Evolutionary conservation across 2,329 filamentous ascomycete genomes (phyloP), one percentile per base, ranked within the genome.

Genomic region (Camillea tinctor): DNA sequence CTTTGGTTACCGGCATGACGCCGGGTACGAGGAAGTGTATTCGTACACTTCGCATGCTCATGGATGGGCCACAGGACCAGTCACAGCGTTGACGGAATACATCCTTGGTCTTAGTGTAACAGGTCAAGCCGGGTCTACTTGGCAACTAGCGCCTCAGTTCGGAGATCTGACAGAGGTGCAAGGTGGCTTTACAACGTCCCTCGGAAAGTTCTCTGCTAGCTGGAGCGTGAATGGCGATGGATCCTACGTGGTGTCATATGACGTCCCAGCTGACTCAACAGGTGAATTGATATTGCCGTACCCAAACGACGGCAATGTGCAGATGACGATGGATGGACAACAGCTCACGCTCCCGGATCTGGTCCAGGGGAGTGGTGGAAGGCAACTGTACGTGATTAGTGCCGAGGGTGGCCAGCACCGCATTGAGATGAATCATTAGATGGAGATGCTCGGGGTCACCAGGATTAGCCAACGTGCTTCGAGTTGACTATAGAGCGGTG

Each of bases 1-100:
- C 0, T 89, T 84, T 63, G 82, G 80, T 1, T 89, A 88, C 66
- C 77, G 84, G 1, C 76, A 74, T 30, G 74, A 79, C 53, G 71
- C 78, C 6, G 84, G 84, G 0, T 87, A 88, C 62, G 71, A 71
- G 3, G 75, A 80, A 52, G 80, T 83, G 57, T 74, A 73, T 55
- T 74, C 73, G 15, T 80, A 81, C 58, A 79, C 79, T 6, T 78
- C 75, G n/a, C 81, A 82, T 61, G 73, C 80, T 15, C 80, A 83
- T 67, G 80, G 80, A 8, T 83, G 81, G 81, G 76, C 76, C 9
- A 77, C 77, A 0, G 81, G 80, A 0, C 80, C 81, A 11, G 80
- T 79, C 1, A 76, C 75, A 50, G 77, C 79, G 1, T 66, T 83
- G 59, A 80, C 76, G 0, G 74, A 77, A 54, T 74, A 74, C 23